Conservation (phyloP, 768 basidiomycete species). For the Coprinopsis strossmayeri region DNA sequence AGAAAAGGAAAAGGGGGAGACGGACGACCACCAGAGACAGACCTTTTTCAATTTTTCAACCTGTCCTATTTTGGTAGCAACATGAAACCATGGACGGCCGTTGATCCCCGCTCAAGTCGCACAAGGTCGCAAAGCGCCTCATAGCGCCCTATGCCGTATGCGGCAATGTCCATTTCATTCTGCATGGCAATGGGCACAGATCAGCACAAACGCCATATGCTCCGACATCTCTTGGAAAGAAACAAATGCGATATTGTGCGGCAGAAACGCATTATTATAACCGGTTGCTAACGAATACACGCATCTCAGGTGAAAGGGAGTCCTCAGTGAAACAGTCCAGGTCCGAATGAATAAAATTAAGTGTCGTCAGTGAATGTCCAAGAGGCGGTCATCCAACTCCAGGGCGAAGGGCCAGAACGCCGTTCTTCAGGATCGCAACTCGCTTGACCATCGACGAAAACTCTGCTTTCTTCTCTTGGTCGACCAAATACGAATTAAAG, state of each 20-base stretch:
- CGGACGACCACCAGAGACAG: conserved; percentile 9
- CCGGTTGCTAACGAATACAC: no score
- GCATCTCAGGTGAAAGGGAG: neutral
- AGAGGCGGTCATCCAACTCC: conserved; percentile 3
- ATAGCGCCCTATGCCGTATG: no score
- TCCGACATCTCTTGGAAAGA: no score
- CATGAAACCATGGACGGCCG: neutral
- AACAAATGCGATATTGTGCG: no score
- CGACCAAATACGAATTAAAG: conserved; percentile 64
- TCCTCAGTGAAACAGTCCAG: neutral
- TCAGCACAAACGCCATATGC: no score
- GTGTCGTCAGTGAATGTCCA: neutral
- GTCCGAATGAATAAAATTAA: neutral
- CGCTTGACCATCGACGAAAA: conserved; percentile 80
- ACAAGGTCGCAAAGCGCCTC: no score
- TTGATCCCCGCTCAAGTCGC: no score
- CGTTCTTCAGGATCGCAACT: conserved; percentile 66
- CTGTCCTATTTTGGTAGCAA: neutral
- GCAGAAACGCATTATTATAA: no score
- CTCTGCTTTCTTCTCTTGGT: conserved; percentile 59
- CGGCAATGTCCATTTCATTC: no score
- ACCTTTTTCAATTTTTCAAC: conserved; percentile 8
- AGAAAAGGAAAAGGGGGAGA: neutral
- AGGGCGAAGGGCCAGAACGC: conserved; percentile 49
- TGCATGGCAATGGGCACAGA: no score